Evolutionary conservation across 1,284 basidiomycete genomes (phyloP).

Genomic region (Trametes polyzona): DNA sequence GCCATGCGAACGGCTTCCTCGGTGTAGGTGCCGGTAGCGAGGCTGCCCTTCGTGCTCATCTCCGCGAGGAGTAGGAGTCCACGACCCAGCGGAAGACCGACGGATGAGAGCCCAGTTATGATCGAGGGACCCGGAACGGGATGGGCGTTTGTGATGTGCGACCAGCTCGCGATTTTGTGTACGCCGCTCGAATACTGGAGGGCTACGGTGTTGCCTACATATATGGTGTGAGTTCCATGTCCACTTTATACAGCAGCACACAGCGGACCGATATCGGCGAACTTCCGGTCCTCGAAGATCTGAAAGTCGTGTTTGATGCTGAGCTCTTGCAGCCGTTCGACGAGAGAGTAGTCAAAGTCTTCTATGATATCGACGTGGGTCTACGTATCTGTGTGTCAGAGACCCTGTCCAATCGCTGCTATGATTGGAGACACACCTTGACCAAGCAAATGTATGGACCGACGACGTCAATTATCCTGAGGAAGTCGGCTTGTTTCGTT

Average conservation of each 20-base stretch:
- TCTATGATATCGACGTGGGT: conserved; percentile 97
- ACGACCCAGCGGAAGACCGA: conserved; percentile 84
- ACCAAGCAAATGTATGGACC: conserved; percentile 91
- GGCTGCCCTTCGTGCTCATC: conserved; percentile 92
- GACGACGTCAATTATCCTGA: conserved; percentile 87
- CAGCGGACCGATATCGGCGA: conserved; percentile 92
- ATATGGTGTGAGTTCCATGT: not conserved
- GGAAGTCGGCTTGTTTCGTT: conserved; percentile 78
- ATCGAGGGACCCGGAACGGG: conserved; percentile 94
- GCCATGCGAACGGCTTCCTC: conserved; percentile 89
- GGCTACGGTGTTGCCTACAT: conserved; percentile 91
- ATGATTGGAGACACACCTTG: conserved; percentile 88
- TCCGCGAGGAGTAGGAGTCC: conserved; percentile 94
- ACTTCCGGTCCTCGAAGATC: conserved; percentile 99
- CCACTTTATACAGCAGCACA: not conserved
- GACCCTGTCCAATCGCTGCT: not conserved
- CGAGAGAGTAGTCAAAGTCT: conserved; percentile 83
- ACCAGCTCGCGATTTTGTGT: conserved; percentile 94
- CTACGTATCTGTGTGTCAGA: conserved; percentile 49
- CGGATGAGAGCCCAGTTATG: conserved; percentile 83
- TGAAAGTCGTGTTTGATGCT: conserved; percentile 89
- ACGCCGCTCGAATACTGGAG: conserved; percentile 95
- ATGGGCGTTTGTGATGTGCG: conserved; percentile 98
- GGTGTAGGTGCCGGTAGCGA: conserved; percentile 88
- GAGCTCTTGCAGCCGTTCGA: conserved; percentile 73